Evolutionary conservation across 768 basidiomycete species (phyloP), one percentile per base, ranked within the genome.

Genomic region (Kwoniella shandongensis): DNA sequence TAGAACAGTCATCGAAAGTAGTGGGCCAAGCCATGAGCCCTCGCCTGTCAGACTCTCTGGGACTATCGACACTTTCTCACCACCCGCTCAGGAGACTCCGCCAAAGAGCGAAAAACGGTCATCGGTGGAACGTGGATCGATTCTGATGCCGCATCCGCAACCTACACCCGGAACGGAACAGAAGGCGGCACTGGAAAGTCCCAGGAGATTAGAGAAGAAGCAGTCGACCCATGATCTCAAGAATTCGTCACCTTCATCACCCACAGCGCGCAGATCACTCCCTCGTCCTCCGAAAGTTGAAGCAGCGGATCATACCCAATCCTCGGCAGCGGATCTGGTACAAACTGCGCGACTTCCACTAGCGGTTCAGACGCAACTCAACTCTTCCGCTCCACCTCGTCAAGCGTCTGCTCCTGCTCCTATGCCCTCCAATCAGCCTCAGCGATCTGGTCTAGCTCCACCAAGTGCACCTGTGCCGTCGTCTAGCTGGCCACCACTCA

Each of bases 251-350:
- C 65, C 67, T 2, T 30, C 53, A 11, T 72, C 70, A 4, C 55
- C 70, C 4, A 47, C 57, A 3, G 20, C 57, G 1, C 62, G 50
- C 42, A 51, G 71, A 32, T 66, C 68, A 2, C 55, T 73, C 20
- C 71, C 71, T 35, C 59, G 64, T 23, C 71, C 71, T 15, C 71
- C 69, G 4, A 57, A 44, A 27, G 44, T 51, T 29, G 55, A 49
- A 29, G 38, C 18, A 0, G 22, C 36, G 17, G 17, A 29, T 26
- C 2, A 39, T 29, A 8, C 41, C 10, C 18, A 51, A 23, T 30
- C 49, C 8, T 51, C 56, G 4, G 13, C 3, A 25, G 15, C 56
- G 7, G 56, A 58, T 17, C 11, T 45, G 15, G 10, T 23, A 22
- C 54, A 56, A 17, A 32, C 49, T 15, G 22, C 25, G 11, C 29